These are phyloP conservation scores for Blastomyces percursus DNA, from an alignment of 2,329 filamentous ascomycete genomes.

Conservation along the genomic window DNA sequence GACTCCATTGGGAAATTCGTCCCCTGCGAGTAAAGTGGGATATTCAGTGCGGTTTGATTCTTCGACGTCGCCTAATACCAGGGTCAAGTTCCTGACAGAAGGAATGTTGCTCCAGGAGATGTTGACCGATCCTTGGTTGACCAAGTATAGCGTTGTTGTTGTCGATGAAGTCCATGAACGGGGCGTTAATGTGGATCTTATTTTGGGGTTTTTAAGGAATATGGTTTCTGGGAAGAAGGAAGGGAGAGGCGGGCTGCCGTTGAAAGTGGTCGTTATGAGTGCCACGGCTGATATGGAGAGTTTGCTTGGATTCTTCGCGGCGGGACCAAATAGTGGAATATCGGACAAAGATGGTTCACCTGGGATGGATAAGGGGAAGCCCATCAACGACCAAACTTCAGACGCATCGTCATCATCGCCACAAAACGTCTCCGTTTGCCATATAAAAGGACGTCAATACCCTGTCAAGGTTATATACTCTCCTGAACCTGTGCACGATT, in stretches of 20 bases:
- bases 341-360: slow-evolving; percentile 4
- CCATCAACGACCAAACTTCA: neutral
- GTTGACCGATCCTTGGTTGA: slow-evolving; percentile 68
- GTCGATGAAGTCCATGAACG: slow-evolving; percentile 97
- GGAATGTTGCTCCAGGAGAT: slow-evolving; percentile 95
- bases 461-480: slow-evolving; percentile 72
- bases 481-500: slow-evolving; percentile 61
- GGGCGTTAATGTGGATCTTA: slow-evolving; percentile 84
- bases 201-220: slow-evolving; percentile 77
- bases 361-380: neutral
- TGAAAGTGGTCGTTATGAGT: slow-evolving; percentile 95
- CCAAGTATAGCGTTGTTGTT: slow-evolving; percentile 77
- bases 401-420: neutral
- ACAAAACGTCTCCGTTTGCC: slow-evolving; percentile 44
- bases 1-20: slow-evolving; percentile 48
- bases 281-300: slow-evolving; percentile 82
- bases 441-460: slow-evolving; percentile 77
- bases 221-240: slow-evolving; percentile 50
- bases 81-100: slow-evolving; percentile 89
- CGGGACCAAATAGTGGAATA: slow-evolving; percentile 16
- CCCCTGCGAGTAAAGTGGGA: slow-evolving; percentile 58
- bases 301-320: slow-evolving; percentile 62
- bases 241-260: slow-evolving; percentile 57
- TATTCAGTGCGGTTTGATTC: slow-evolving; percentile 95
- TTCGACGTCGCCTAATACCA: slow-evolving; percentile 65